These are phyloP conservation scores for Lachancea sp. DNA, from an alignment of 805 yeast genomes.

Conservation along the genomic window DNA sequence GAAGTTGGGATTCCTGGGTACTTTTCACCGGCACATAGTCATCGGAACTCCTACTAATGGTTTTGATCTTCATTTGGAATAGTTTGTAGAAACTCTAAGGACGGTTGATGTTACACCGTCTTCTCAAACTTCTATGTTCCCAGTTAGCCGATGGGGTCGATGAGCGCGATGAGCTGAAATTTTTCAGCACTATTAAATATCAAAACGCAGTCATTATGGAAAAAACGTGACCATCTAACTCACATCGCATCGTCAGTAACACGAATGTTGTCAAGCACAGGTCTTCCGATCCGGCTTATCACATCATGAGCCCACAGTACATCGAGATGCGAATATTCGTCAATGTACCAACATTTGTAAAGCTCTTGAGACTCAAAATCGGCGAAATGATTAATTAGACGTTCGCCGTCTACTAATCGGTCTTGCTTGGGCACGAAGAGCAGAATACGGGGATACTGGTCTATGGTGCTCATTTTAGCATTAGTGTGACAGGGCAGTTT, in stretches of 20 bases:
- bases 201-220: neutral
- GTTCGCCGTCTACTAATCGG: slow-evolving; percentile 66
- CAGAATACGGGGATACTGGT: slow-evolving; percentile 50
- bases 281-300: slow-evolving; percentile 54
- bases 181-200: slow-evolving; percentile 1
- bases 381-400: slow-evolving; percentile 58
- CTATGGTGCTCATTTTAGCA: slow-evolving; percentile 31
- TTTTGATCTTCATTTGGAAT: slow-evolving; percentile 62
- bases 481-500: slow-evolving; percentile 21
- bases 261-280: slow-evolving; percentile 31
- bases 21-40: slow-evolving; percentile 87
- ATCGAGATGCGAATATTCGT: slow-evolving; percentile 77
- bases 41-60: slow-evolving; percentile 85
- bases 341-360: slow-evolving; percentile 36
- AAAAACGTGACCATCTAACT: neutral
- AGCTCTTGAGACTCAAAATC: slow-evolving; percentile 42
- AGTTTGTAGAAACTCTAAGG: neutral
- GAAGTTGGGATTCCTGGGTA: slow-evolving; percentile 79
- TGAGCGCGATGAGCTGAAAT: slow-evolving; percentile 9
- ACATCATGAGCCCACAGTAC: slow-evolving; percentile 89
- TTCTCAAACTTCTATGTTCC: too few relatives aligned
- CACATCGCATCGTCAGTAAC: neutral
- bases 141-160: neutral
- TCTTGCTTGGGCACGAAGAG: slow-evolving; percentile 71
- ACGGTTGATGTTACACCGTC: neutral